Percentiles rank a stretch among this genome's conserved stretches.
phyloP scores from a whole-genome alignment of 1,139 yeast species.

The Geotrichum bryndzae region DNA sequence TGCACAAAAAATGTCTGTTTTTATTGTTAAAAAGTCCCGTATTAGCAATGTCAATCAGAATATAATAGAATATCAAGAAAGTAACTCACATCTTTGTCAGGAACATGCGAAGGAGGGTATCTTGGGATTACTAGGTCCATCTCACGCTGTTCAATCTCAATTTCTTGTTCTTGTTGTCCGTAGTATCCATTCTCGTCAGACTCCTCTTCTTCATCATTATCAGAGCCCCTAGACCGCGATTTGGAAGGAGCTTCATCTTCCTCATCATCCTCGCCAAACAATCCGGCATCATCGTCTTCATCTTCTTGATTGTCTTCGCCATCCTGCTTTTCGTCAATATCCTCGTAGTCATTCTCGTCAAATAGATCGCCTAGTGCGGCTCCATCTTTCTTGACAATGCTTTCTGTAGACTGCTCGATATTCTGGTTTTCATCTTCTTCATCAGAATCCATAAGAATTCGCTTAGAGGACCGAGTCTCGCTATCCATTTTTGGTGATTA shows the following conservation, averaged over 20 bases:
- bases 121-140: conserved; percentile 66
- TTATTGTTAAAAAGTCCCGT: conserved; percentile 21
- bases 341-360: conserved; percentile 23
- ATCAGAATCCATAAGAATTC: conserved; percentile 16
- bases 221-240: neutral
- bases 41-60: conserved; percentile 23
- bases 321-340: conserved; percentile 17
- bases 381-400: conserved; percentile 2
- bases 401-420: conserved; percentile 10
- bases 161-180: conserved; percentile 23
- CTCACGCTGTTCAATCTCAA: conserved; percentile 41
- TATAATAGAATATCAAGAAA: neutral
- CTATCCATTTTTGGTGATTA: neutral
- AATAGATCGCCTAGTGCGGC: conserved; percentile 17
- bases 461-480: conserved; percentile 2
- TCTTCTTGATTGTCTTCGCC: conserved; percentile 16
- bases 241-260: conserved; percentile 11
- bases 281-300: conserved; percentile 18
- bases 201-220: conserved; percentile 16
- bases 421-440: conserved; percentile 17
- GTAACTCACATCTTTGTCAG: conserved; percentile 5
- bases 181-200: conserved; percentile 4
- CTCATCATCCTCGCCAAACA: conserved; percentile 18
- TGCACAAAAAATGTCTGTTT: conserved; percentile 50
- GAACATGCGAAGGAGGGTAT: conserved; percentile 52